These are phyloP conservation scores for Globisporangium sylvaticum DNA, from an alignment of 352 stramenopile species.

Conservation along the genomic window DNA sequence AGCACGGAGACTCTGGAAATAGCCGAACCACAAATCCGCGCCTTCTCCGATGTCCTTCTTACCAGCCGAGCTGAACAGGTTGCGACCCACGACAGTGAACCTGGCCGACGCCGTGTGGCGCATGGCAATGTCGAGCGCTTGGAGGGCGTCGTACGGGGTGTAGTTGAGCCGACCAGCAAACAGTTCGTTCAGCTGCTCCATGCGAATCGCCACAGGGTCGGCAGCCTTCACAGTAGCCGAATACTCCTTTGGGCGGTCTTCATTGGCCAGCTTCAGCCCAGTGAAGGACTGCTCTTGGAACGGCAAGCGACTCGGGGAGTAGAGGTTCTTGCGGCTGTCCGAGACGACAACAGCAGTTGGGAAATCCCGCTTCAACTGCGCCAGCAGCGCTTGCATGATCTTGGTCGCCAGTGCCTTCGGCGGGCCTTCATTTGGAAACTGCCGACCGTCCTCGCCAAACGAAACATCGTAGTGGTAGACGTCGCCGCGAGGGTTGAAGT, in stretches of 20 bases:
- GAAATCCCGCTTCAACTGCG: constrained; percentile 34
- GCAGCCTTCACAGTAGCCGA: constrained; percentile 48
- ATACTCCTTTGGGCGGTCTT: constrained; percentile 41
- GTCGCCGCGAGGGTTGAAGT: constrained; percentile 40
- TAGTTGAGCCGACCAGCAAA: constrained; percentile 61
- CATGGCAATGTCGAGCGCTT: constrained; percentile 65
- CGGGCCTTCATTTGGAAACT: constrained; percentile 41
- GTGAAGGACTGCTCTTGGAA: constrained; percentile 45
- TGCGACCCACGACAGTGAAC: constrained; percentile 55
- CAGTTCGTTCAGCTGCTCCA: constrained; percentile 55
- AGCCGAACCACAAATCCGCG: constrained; percentile 63
- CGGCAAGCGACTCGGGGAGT: constrained; percentile 35
- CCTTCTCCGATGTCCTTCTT: constrained; percentile 59
- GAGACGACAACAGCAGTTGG: constrained; percentile 36
- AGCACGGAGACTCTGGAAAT: constrained; percentile 66
- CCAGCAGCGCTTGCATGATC: constrained; percentile 51
- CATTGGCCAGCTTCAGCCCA: constrained; percentile 32
- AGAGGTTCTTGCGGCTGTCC: constrained; percentile 58
- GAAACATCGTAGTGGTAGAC: constrained; percentile 75
- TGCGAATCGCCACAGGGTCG: constrained; percentile 53
- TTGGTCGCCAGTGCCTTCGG: constrained; percentile 53
- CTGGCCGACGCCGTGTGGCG: constrained; percentile 51
- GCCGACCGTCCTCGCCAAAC: constrained; percentile 34
- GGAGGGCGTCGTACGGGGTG: constrained; percentile 67
- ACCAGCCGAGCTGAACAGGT: constrained; percentile 37